A percentile compares a stretch with the other conserved stretches of the same genome.
phyloP scores from a whole-genome alignment of 179 eudicot genomes.

The Patellifolia procumbens region DNA sequence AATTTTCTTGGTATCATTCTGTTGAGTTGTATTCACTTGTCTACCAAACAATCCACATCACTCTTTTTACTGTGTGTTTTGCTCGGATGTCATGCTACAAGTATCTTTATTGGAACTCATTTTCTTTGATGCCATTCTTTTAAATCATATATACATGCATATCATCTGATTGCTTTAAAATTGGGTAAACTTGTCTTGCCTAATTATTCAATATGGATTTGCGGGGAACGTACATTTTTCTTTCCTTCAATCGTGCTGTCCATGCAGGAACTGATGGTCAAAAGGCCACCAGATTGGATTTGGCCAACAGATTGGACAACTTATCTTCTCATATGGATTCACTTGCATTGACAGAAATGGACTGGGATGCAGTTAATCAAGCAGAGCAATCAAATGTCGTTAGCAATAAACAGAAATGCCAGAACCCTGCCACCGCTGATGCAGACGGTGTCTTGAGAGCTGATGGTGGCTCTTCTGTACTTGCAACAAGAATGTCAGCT shows the following conservation, averaged over 20 bases:
- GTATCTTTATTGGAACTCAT: constrained; percentile 6
- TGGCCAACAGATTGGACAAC: constrained; percentile 52
- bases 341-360: constrained; percentile 92
- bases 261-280: constrained; percentile 70
- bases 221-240: constrained; percentile 25
- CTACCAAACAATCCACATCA: neutral
- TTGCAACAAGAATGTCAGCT: constrained; percentile 37
- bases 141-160: neutral
- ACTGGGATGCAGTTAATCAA: constrained; percentile 59
- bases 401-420: constrained; percentile 41
- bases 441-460: constrained; percentile 47
- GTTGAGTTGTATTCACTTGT: neutral
- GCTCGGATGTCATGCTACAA: no score
- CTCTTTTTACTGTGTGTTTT: neutral
- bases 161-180: neutral
- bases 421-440: constrained; percentile 34
- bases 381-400: constrained; percentile 42
- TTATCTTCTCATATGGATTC: constrained; percentile 75
- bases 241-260: constrained; percentile 40
- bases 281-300: constrained; percentile 29
- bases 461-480: constrained; percentile 44
- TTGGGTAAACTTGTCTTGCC: neutral
- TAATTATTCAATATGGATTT: constrained; percentile 20
- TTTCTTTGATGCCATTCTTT: neutral
- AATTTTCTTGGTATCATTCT: neutral